Conservation (phyloP, 2,329 filamentous ascomycete genomes). For the Sporothrix pallida region DNA sequence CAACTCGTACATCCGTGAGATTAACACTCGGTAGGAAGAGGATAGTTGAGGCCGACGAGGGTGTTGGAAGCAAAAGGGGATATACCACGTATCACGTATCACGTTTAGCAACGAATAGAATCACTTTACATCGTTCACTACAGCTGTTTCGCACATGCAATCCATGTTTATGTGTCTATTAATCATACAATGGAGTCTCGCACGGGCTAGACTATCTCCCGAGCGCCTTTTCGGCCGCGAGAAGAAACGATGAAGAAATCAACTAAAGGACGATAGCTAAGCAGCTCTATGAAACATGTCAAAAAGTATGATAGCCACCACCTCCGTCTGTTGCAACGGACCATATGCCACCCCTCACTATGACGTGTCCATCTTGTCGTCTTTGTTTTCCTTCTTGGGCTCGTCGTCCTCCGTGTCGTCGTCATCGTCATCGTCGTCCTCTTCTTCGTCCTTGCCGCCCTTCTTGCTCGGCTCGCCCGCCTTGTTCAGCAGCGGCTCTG, state of each 20-base stretch:
- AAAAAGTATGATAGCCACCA: not conserved
- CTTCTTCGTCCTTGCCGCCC: constrained; percentile 49
- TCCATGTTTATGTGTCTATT: constrained; percentile 33
- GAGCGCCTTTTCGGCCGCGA: not conserved
- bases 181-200: constrained; percentile 32
- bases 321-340: not conserved
- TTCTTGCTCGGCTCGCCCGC: constrained; percentile 69
- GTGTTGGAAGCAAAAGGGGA: not conserved
- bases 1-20: constrained; percentile 76
- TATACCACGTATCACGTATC: not conserved
- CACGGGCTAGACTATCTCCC: constrained; percentile 15
- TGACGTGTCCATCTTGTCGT: constrained; percentile 84
- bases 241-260: not conserved
- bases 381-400: constrained; percentile 55
- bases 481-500: constrained; percentile 64
- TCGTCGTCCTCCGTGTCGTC: constrained; percentile 51
- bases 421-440: constrained; percentile 45
- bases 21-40: constrained; percentile 60
- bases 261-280: not conserved
- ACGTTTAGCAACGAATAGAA: constrained; percentile 17
- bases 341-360: constrained; percentile 48
- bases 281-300: not conserved
- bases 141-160: too few relatives aligned
- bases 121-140: not conserved
- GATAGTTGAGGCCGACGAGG: not conserved